These are phyloP conservation scores for Alopecurus myosuroides DNA, from an alignment of 176 grass and related monocot species.

Conservation along the genomic window DNA sequence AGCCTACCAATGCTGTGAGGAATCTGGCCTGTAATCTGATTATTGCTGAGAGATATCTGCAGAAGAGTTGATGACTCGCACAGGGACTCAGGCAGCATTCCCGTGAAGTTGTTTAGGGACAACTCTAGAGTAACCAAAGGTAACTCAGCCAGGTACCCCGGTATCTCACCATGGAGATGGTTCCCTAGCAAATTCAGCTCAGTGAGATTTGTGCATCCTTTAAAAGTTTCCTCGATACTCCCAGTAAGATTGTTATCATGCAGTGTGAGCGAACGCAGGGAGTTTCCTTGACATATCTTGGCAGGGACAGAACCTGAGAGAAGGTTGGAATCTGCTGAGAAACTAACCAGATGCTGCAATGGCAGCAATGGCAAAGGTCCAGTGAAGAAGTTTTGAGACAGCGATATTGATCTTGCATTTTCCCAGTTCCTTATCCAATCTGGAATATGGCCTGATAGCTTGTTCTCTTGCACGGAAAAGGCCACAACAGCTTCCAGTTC, in stretches of 20 bases:
- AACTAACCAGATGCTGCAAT: constrained; percentile 50
- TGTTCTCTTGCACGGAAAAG: constrained; percentile 71
- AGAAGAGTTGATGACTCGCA: constrained; percentile 67
- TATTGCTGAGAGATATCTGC: constrained; percentile 68
- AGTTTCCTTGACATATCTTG: constrained; percentile 60
- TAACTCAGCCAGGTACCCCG: constrained; percentile 62
- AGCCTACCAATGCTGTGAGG: constrained; percentile 56
- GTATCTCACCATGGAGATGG: constrained; percentile 74
- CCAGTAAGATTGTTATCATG: constrained; percentile 70
- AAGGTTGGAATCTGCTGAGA: constrained; percentile 73
- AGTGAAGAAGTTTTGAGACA: constrained; percentile 61
- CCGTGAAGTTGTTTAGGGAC: constrained; percentile 75
- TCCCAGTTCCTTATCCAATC: constrained; percentile 74
- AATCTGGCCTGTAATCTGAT: constrained; percentile 56
- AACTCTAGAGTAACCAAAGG: constrained; percentile 72
- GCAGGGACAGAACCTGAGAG: constrained; percentile 69
- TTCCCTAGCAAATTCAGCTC: constrained; percentile 73
- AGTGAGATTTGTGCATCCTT: constrained; percentile 64
- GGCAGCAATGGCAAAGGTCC: constrained; percentile 60
- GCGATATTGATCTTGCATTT: constrained; percentile 41
- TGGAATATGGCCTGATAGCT: constrained; percentile 66
- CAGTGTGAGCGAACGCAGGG: constrained; percentile 50
- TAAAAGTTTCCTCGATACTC: constrained; percentile 56
- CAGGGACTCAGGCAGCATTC: constrained; percentile 52
- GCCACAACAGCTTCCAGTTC: constrained; percentile 40